phyloP scores from a whole-genome alignment of 805 yeast genomes.

The Yamadazyma kitorensis region DNA sequence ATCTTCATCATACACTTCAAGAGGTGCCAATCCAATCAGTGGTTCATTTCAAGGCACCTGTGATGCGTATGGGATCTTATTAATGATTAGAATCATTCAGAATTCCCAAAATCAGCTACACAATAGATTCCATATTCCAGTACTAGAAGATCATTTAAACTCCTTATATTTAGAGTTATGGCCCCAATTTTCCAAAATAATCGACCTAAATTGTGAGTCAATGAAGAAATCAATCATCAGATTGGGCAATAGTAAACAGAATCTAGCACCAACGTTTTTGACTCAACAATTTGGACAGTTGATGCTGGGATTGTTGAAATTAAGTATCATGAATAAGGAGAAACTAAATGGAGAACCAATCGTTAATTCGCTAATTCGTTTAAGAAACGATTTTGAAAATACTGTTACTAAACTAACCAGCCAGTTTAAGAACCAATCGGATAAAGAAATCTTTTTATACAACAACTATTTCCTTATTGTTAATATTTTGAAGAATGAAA shows the following conservation, averaged over 20 bases:
- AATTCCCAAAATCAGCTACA: conserved; percentile 63
- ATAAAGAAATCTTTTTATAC: conserved; percentile 68
- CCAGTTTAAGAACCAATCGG: conserved; percentile 37
- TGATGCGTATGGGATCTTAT: conserved; percentile 77
- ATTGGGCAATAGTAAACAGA: conserved; percentile 16
- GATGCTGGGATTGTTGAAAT: conserved; percentile 64
- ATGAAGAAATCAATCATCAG: conserved; percentile 43
- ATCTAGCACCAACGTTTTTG: conserved; percentile 48
- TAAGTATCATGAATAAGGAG: conserved; percentile 26
- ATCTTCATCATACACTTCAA: conserved; percentile 41
- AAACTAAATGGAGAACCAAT: conserved; percentile 62
- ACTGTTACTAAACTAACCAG: conserved; percentile 68
- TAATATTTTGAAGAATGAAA: conserved; percentile 50
- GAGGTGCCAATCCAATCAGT: conserved; percentile 8
- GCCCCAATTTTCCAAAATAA: conserved; percentile 79
- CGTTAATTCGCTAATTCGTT: conserved; percentile 60
- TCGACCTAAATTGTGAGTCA: conserved; percentile 75
- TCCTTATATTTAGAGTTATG: conserved; percentile 66
- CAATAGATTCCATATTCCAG: conserved; percentile 62
- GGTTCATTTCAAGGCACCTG: conserved; percentile 39
- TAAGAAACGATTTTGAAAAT: conserved; percentile 79
- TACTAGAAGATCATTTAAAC: conserved; percentile 67
- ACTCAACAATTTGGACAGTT: conserved; percentile 80
- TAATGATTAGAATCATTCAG: conserved; percentile 71
- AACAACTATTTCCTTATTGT: conserved; percentile 65